Evolutionary conservation across 345 rosid species (phyloP), one percentile per base, ranked within the genome.

Genomic region (Mallotus nudiflorus): DNA sequence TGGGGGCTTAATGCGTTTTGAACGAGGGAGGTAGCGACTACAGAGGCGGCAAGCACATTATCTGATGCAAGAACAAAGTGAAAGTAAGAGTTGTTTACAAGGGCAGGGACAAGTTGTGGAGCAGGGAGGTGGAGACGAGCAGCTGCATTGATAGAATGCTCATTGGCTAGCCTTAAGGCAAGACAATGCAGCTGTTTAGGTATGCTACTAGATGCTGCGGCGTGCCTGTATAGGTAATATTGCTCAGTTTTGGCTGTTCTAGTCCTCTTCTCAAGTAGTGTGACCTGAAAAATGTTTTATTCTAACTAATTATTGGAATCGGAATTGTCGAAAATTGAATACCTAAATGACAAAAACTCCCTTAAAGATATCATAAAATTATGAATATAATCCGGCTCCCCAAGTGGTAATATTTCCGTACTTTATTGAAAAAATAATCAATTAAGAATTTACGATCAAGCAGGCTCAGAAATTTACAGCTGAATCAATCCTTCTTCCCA

Each of bases 131-230:
- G 99, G 52, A 89, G 86, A 18, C 97, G 92, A 27, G 99, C 99
- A 0, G 88, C 96, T 65, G 98, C 97, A 33, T 95, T 95, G 74
- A 82, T 87, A 5, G 98, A 86, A 78, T 95, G 97, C 66, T 95
- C 97, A 29, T 85, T 81, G 66, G 99, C 98, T 45, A 95, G 78
- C 82, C 81, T 86, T 16, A 95, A 84, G 69, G 91, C 88, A 12
- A 95, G 80, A 77, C 99, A 95, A 56, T 92, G 92, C 19, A 95
- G 91, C 80, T 90, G 97, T 75, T 95, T 95, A 0, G 99, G 99
- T 67, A 95, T 90, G 86, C 97, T 90, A 75, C 96, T 89, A 31
- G 97, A 92, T 40, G 99, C n/a, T n/a, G n/a, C 97, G 24, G 90
- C 93, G 15, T 95, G 99, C 25, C 97, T 84, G 77, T 95, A 92